phyloP scores from a whole-genome alignment of 352 stramenopile species.

The Phytophthora pisi region DNA sequence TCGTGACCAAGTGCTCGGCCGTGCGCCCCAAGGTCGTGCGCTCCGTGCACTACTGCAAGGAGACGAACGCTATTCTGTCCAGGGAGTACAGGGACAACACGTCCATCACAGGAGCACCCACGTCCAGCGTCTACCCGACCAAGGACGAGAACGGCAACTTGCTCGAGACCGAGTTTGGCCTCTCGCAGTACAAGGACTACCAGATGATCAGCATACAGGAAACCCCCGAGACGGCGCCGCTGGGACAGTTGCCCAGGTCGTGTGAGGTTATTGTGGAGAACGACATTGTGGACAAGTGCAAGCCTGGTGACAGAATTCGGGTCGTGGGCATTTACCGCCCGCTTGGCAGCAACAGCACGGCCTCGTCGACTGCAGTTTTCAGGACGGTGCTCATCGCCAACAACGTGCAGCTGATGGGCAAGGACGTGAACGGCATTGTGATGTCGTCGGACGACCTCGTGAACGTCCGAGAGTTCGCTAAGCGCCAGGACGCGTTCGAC shows the following conservation, averaged over 20 bases:
- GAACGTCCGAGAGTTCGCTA: slow-evolving; percentile 93
- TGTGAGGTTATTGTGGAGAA: slow-evolving; percentile 98
- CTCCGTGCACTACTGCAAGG: slow-evolving; percentile 98
- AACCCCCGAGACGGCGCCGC: slow-evolving; percentile 94
- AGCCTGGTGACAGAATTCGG: slow-evolving; percentile 97
- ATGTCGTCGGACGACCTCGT: slow-evolving; percentile 92
- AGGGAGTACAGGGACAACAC: slow-evolving; percentile 98
- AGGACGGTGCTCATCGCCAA: slow-evolving; percentile 97
- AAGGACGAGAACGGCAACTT: slow-evolving; percentile 97
- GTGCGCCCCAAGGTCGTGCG: slow-evolving; percentile 98
- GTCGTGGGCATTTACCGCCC: slow-evolving; percentile 96
- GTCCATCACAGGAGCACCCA: slow-evolving; percentile 91
- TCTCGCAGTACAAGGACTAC: slow-evolving; percentile 99
- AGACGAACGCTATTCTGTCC: slow-evolving; percentile 92
- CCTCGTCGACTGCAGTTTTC: slow-evolving; percentile 92
- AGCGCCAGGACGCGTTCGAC: slow-evolving; percentile 90
- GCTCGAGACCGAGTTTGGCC: slow-evolving; percentile 98
- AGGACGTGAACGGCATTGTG: slow-evolving; percentile 93
- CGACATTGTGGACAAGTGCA: slow-evolving; percentile 98
- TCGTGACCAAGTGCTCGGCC: slow-evolving; percentile 98
- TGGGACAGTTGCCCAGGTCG: slow-evolving; percentile 96
- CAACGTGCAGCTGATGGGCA: slow-evolving; percentile 95
- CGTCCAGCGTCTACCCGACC: slow-evolving; percentile 92
- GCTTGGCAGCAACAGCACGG: slow-evolving; percentile 79
- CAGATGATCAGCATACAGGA: slow-evolving; percentile 93